Percentiles rank a stretch among this genome's conserved stretches.
These are phyloP conservation scores for Elsinoe arachidis DNA, from an alignment of 2,329 filamentous ascomycete genomes.

Conservation along the genomic window DNA sequence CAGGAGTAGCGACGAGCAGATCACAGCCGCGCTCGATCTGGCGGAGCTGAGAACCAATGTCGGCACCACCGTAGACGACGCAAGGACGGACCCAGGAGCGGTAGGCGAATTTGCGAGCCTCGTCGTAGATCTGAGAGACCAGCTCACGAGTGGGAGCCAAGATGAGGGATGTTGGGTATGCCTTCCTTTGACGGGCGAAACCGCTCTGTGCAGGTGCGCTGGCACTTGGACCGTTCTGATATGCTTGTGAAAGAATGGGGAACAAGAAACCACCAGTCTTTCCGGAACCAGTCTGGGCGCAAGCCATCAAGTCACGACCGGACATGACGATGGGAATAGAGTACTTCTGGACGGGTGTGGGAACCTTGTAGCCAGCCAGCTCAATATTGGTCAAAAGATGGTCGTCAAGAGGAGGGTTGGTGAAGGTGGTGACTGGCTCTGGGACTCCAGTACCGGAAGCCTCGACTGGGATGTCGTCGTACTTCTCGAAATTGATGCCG, in stretches of 20 bases:
- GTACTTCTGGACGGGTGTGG: constrained; percentile 98
- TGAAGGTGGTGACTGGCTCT: constrained; percentile 83
- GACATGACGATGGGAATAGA: constrained; percentile 98
- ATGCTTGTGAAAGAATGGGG: constrained; percentile 96
- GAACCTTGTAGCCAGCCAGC: constrained; percentile 86
- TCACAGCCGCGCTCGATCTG: constrained; percentile 98
- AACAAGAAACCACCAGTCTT: constrained; percentile 99
- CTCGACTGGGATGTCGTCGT: constrained; percentile 98
- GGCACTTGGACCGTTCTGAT: constrained; percentile 73
- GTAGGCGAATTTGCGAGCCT: constrained; percentile 96
- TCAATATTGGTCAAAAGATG: constrained; percentile 90
- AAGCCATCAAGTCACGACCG: constrained; percentile 97
- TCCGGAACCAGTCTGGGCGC: constrained; percentile 98
- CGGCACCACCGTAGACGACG: constrained; percentile 97
- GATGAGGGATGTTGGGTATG: constrained; percentile 91
- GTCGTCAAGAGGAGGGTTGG: constrained; percentile 88
- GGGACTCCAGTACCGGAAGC: constrained; percentile 90
- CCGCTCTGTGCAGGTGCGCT: constrained; percentile 54
- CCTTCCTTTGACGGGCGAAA: constrained; percentile 92
- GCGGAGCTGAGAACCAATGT: constrained; percentile 95
- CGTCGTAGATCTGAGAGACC: constrained; percentile 97
- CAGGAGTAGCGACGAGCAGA: constrained; percentile 91
- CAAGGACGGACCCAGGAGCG: constrained; percentile 98
- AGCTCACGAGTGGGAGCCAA: constrained; percentile 95
- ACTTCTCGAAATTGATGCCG: constrained; percentile 99